These are phyloP conservation scores for Erysiphe pulchra DNA, from an alignment of 2,329 filamentous ascomycete species.

Conservation along the genomic window DNA sequence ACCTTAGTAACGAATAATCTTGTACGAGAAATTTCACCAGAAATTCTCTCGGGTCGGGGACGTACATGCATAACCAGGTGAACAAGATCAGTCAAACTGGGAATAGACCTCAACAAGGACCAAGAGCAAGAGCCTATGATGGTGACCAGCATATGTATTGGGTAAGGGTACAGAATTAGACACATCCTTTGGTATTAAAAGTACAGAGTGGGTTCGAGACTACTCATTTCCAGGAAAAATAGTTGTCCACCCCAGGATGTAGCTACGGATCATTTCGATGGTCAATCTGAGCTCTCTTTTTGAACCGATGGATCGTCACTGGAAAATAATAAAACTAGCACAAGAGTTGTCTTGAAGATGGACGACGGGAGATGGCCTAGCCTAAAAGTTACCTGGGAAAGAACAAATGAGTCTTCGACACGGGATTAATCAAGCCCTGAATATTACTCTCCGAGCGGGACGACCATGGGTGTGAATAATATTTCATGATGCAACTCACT, in stretches of 20 bases:
- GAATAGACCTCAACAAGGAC: not conserved
- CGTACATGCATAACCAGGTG: not conserved
- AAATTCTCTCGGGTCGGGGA: not conserved
- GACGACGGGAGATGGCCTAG: not conserved
- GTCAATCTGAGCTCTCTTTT: not conserved
- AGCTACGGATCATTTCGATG: not conserved
- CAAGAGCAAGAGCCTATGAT: not conserved
- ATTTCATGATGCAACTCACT: not conserved
- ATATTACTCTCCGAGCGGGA: not conserved
- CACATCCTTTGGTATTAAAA: not conserved
- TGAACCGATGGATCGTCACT: not conserved
- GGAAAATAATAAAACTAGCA: not conserved
- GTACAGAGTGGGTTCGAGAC: not conserved
- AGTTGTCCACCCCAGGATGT: not conserved
- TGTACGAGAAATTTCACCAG: not conserved
- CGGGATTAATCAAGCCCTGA: not conserved
- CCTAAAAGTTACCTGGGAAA: not conserved
- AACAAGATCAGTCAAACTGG: not conserved
- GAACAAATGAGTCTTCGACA: not conserved
- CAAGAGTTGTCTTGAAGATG: not conserved
- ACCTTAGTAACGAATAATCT: not conserved
- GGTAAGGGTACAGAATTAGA: not conserved
- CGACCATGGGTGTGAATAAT: not conserved
- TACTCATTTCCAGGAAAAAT: not conserved
- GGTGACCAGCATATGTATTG: not conserved